Conservation (phyloP, 768 basidiomycete genomes). For the Boletales sp. region DNA sequence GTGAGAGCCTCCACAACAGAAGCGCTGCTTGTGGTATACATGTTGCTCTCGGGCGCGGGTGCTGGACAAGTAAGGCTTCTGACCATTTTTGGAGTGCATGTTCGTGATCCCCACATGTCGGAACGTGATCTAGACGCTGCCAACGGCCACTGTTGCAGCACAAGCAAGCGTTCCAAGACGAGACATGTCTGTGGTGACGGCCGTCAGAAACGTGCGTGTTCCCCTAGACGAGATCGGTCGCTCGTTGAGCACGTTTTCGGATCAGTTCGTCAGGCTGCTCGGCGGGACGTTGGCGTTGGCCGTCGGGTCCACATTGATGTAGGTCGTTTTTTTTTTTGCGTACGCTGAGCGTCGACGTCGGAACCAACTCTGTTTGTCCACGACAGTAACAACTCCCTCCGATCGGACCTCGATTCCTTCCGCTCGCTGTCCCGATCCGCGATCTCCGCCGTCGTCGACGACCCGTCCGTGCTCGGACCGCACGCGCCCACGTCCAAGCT, state of each 20-base stretch:
- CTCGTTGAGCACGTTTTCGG: background rate
- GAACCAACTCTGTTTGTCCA: background rate
- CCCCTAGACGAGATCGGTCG: background rate
- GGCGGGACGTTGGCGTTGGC: slow-evolving; percentile 70
- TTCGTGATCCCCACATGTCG: background rate
- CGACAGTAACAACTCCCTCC: slow-evolving; percentile 46
- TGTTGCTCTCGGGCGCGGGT: slow-evolving; percentile 57
- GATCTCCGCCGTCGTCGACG: slow-evolving; percentile 45
- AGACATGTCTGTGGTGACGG: slow-evolving; percentile 78
- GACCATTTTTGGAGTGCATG: background rate
- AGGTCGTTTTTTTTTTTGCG: slow-evolving; percentile 7
- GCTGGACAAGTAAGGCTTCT: slow-evolving; percentile 49
- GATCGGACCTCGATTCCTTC: slow-evolving; percentile 36
- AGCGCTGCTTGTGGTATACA: slow-evolving; percentile 53
- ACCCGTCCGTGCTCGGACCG: slow-evolving; percentile 40
- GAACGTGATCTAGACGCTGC: slow-evolving; percentile 40
- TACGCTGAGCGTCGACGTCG: slow-evolving; percentile 1
- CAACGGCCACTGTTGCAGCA: slow-evolving; percentile 66
- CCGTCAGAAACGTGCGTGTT: slow-evolving; percentile 51
- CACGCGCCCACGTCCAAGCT: slow-evolving; percentile 31
- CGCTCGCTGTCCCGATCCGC: slow-evolving; percentile 34
- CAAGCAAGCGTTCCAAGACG: slow-evolving; percentile 67
- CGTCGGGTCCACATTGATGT: slow-evolving; percentile 58
- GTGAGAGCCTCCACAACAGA: slow-evolving; percentile 46
- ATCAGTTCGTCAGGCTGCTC: slow-evolving; percentile 61